A percentile compares a stretch with the other conserved stretches of the same genome.
phyloP scores from a whole-genome alignment of 805 yeast genomes.

The Lachancea fermentati region DNA sequence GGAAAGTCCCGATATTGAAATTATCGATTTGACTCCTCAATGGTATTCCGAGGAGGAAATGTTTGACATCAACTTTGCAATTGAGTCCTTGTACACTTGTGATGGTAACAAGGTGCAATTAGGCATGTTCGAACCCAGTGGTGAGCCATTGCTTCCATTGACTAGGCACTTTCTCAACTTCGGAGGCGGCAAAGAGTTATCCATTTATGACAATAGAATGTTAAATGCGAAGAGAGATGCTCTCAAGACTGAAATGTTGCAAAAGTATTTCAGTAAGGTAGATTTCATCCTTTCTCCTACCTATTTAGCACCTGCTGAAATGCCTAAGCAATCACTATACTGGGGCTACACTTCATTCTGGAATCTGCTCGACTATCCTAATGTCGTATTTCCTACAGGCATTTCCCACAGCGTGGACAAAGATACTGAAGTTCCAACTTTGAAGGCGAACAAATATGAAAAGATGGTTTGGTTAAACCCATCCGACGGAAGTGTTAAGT shows the following conservation, averaged over 20 bases:
- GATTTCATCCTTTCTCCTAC: constrained; percentile 67
- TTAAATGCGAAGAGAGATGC: constrained; percentile 51
- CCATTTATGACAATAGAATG: constrained; percentile 49
- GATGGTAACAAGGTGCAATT: constrained; percentile 64
- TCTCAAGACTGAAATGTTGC: constrained; percentile 42
- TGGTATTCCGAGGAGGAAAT: constrained; percentile 24
- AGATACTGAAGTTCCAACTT: constrained; percentile 32
- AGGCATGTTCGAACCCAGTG: constrained; percentile 48
- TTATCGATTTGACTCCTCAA: constrained; percentile 37
- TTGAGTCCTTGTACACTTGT: constrained; percentile 43
- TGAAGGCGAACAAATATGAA: constrained; percentile 20
- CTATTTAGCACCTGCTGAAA: constrained; percentile 67
- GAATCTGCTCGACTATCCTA: constrained; percentile 68
- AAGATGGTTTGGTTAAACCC: constrained; percentile 19
- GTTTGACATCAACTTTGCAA: constrained; percentile 18
- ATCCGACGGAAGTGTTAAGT: constrained; percentile 14
- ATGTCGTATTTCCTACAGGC: constrained; percentile 58
- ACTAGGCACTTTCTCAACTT: constrained; percentile 55
- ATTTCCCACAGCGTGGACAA: constrained; percentile 48
- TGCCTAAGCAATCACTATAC: constrained; percentile 54
- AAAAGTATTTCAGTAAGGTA: constrained; percentile 28
- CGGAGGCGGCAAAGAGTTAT: constrained; percentile 50
- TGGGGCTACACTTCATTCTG: constrained; percentile 79
- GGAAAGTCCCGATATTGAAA: constrained; percentile 51
- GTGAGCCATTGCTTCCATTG: constrained; percentile 63